phyloP scores from a whole-genome alignment of 352 stramenopile species.

The Blastocystis sp. region DNA sequence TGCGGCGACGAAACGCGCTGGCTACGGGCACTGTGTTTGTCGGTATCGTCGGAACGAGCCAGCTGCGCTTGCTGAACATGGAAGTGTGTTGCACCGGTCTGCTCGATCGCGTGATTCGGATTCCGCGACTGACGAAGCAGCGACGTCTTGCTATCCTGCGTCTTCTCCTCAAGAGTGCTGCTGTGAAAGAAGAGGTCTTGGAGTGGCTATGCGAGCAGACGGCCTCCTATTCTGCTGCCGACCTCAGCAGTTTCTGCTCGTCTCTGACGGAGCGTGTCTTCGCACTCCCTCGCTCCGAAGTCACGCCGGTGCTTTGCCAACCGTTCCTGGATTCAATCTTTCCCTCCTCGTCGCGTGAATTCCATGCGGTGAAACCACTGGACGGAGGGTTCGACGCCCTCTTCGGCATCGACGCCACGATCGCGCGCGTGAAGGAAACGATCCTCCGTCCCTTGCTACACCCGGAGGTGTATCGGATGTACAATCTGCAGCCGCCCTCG shows the following conservation, averaged over 20 bases:
- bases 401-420: not conserved
- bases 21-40: not conserved
- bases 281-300: too few relatives aligned
- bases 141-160: not conserved
- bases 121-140: conserved; percentile 13
- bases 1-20: not conserved
- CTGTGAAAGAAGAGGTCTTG: not conserved
- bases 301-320: not conserved
- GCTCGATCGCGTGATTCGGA: not conserved
- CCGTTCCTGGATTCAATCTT: not conserved
- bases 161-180: not conserved
- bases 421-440: not conserved
- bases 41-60: conserved; percentile 8
- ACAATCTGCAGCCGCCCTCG: conserved; percentile 32
- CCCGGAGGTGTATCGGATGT: conserved; percentile 15
- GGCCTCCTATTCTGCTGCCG: conserved; percentile 10
- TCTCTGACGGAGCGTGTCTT: too few relatives aligned
- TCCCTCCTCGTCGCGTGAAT: not conserved
- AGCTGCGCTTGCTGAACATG: not conserved
- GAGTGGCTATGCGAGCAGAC: not conserved
- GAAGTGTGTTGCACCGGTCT: not conserved
- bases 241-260: conserved; percentile 10
- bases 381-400: conserved; percentile 1
- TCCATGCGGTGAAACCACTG: not conserved
- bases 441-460: conserved; percentile 40